Evolutionary conservation across 345 rosid species (phyloP), one percentile per base, ranked within the genome.

Genomic region (Eucalyptus pauciflora): DNA sequence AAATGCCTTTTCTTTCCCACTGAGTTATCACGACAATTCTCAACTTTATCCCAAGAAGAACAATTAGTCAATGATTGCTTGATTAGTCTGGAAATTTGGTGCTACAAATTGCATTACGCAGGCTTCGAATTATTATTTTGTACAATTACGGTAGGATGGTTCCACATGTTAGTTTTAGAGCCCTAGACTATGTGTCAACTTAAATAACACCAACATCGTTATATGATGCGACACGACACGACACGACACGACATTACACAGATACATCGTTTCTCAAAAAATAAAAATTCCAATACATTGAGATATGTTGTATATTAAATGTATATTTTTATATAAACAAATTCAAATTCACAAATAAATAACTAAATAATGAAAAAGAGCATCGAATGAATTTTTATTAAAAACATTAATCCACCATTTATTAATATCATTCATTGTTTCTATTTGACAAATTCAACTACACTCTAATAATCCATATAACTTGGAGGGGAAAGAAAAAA

Each of bases 181-280:
- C 69, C 33, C 69, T 6, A 27, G 16, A 27, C 69, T 6, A 62
- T 3, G 33, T 62, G 69, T 62, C 69, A 62, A 29, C 16, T 3
- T 62, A 52, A 52, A 7, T 52, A 52, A 18, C 10, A 52, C 10
- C 8, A 52, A 52, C 2, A 18, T 18, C 2, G 1, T 51, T 1
- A 16, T 16, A 7, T 0, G 0, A 51, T 2, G 15, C 10, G 3
- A 46, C 48, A 46, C 9, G 4, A 18, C 2, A 52, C 24, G 4
- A 3, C 24, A 18, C 10, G 1, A 41, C 43, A 41, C 4, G 41
- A 45, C 46, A 45, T 7, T 4, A 37, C 41, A 51, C 0, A 18
- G 0, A 52, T 7, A 52, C 0, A 1, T 52, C 0, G 7, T 52
- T 52, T 52, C 4, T 52, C 0, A 1, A 18, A 52, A 52, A 52